Conservation (phyloP, 108 stramenopile species). For the Skeletonema tropicum region DNA sequence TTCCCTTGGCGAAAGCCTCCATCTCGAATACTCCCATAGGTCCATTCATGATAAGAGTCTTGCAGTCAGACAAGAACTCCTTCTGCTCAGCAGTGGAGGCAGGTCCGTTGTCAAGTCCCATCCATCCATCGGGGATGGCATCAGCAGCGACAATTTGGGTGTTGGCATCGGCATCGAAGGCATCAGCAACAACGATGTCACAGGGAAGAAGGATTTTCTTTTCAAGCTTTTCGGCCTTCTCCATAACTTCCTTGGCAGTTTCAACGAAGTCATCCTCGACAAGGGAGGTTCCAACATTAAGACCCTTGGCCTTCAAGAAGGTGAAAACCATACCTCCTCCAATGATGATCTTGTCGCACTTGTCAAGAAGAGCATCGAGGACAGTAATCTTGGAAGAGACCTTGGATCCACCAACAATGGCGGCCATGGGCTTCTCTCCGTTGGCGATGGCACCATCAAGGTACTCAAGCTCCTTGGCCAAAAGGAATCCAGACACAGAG, state of each 20-base stretch:
- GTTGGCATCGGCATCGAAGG: constrained; percentile 90
- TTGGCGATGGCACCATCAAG: constrained; percentile 95
- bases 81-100: constrained; percentile 85
- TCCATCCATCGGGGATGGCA: constrained; percentile 99
- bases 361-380: constrained; percentile 98
- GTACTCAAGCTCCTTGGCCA: constrained; percentile 99
- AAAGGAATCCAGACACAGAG: constrained; percentile 92
- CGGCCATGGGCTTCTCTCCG: constrained; percentile 98
- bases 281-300: constrained; percentile 90
- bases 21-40: constrained; percentile 99
- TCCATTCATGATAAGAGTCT: constrained; percentile 99
- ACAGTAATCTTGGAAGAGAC: constrained; percentile 99
- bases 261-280: constrained; percentile 98
- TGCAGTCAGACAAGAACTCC: constrained; percentile 87
- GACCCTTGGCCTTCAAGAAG: constrained; percentile 98
- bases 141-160: constrained; percentile 81
- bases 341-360: constrained; percentile 98
- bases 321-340: constrained; percentile 99
- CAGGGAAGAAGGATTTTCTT: constrained; percentile 94
- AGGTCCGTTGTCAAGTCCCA: constrained; percentile 99
- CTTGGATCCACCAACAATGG: constrained; percentile 99
- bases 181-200: constrained; percentile 95
- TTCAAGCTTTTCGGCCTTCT: constrained; percentile 91
- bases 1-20: constrained; percentile 94
- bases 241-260: constrained; percentile 95